phyloP scores from a whole-genome alignment of 176 grass and related monocot genomes.

The Coix lacrymajobi region DNA sequence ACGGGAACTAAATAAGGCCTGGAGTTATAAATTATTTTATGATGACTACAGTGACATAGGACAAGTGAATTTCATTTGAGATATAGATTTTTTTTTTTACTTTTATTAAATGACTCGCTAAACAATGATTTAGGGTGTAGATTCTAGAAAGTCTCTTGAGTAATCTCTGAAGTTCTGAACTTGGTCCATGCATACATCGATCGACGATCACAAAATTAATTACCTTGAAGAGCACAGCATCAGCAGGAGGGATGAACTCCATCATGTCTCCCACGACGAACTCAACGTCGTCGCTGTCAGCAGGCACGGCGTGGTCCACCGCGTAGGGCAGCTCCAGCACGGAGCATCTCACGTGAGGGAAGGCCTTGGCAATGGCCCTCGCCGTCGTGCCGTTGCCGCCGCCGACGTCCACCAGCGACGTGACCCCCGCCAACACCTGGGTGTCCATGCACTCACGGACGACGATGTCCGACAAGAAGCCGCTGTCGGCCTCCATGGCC shows the following conservation, averaged over 20 bases:
- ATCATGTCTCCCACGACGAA: slow-evolving; percentile 15
- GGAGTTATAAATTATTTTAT: no score
- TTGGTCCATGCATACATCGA: no score
- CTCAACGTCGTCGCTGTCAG: neutral
- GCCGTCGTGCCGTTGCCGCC: neutral
- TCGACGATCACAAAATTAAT: no score
- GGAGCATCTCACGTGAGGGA: neutral
- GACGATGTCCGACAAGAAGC: neutral
- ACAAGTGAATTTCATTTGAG: no score
- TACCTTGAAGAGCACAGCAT: slow-evolving; percentile 8
- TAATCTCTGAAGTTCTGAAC: no score
- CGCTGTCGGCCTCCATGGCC: neutral
- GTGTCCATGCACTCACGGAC: neutral
- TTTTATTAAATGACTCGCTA: no score
- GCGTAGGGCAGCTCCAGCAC: neutral
- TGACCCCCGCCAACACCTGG: neutral
- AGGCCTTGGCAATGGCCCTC: neutral
- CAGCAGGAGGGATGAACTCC: slow-evolving; percentile 7
- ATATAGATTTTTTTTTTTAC: no score
- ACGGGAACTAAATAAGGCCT: no score
- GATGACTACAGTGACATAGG: no score
- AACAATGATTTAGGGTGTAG: no score
- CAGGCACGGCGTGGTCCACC: neutral
- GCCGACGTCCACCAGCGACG: neutral
- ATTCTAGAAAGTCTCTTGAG: no score